Evolutionary conservation across 139 green algal species (phyloP), one percentile per base, ranked within the genome.

Genomic region (Coccomyxa sp.): DNA sequence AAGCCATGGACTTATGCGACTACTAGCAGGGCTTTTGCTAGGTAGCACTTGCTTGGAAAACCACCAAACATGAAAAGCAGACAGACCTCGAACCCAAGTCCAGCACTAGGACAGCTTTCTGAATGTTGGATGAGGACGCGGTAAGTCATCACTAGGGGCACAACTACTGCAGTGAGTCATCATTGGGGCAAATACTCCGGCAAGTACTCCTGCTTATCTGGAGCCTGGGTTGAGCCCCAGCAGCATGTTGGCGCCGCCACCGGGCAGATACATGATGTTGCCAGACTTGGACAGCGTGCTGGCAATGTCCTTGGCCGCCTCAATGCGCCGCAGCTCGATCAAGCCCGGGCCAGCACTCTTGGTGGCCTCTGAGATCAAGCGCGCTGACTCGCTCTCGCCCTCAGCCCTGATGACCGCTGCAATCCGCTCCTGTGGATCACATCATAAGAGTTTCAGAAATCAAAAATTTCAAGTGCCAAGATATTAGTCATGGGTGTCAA

Each of bases 261-360:
- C 88, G 13, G 97, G 97, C 90, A 99, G 86, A 89, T 99, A 99
- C 30, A 97, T 92, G 31, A 99, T 92, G 84, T 98, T 98, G 27
- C 94, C 88, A 83, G 89, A 94, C 89, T 94, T 94, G 59, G 92
- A 87, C 86, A 99, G 87, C 28, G 94, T 98, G 16, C 88, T 88
- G 23, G 97, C 97, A 60, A 99, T 95, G 86, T 99, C 97, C 85
- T 93, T 95, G 7, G 96, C 96, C 7, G 97, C 97, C 90, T 99
- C 97, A 82, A 99, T 99, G 63, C 96, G 91, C 60, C 97, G 91
- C 84, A 99, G 94, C 91, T 99, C 97, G 60, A 99, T 95, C 57
- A 99, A 76, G 45, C 95, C 97, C 10, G 81, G 78, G 23, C 97
- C 97, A 51, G 91, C 96, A 16, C 67, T 58, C 83, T 90, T 92